Evolutionary conservation across 2,329 filamentous ascomycete species (phyloP).

Genomic region (Pyrenophora seminiperda): DNA sequence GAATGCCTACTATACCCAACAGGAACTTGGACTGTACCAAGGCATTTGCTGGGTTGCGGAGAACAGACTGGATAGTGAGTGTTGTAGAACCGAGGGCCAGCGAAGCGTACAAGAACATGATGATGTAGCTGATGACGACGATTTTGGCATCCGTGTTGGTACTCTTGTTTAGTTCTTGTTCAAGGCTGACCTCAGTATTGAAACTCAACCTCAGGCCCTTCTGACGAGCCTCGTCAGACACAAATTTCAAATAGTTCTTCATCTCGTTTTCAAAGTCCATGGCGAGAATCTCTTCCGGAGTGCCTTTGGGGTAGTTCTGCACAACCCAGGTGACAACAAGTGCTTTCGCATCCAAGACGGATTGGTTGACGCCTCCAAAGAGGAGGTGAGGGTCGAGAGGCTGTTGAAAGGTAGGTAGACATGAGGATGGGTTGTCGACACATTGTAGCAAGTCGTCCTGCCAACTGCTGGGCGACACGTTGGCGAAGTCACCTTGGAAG

Average conservation of each 20-base stretch:
- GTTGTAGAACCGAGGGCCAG: slow-evolving; percentile 88
- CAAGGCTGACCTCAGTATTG: slow-evolving; percentile 91
- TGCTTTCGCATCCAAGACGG: slow-evolving; percentile 73
- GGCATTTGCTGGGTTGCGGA: slow-evolving; percentile 80
- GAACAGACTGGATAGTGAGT: slow-evolving; percentile 73
- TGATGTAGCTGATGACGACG: slow-evolving; percentile 91
- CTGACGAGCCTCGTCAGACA: slow-evolving; percentile 77
- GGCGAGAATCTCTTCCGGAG: slow-evolving; percentile 70
- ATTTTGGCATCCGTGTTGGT: slow-evolving; percentile 99
- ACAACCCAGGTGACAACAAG: slow-evolving; percentile 95
- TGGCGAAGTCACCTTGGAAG: slow-evolving; percentile 70
- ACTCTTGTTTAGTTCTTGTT: slow-evolving; percentile 95
- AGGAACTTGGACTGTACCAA: slow-evolving; percentile 97
- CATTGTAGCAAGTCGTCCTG: slow-evolving; percentile 72
- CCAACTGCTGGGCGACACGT: slow-evolving; percentile 72
- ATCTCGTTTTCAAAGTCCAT: slow-evolving; percentile 89
- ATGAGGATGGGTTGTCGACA: slow-evolving; percentile 75
- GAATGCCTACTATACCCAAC: slow-evolving; percentile 88
- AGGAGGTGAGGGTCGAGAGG: slow-evolving; percentile 85
- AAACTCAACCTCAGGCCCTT: slow-evolving; percentile 88
- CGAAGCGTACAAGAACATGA: slow-evolving; percentile 98
- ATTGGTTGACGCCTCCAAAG: slow-evolving; percentile 76
- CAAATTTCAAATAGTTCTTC: slow-evolving; percentile 72
- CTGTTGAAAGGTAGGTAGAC: slow-evolving; percentile 86
- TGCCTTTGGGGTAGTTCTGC: slow-evolving; percentile 79